Percentiles rank a stretch among this genome's conserved stretches.
Evolutionary conservation across 768 basidiomycete genomes (phyloP).

Genomic region (Boletus eberwhitei): DNA sequence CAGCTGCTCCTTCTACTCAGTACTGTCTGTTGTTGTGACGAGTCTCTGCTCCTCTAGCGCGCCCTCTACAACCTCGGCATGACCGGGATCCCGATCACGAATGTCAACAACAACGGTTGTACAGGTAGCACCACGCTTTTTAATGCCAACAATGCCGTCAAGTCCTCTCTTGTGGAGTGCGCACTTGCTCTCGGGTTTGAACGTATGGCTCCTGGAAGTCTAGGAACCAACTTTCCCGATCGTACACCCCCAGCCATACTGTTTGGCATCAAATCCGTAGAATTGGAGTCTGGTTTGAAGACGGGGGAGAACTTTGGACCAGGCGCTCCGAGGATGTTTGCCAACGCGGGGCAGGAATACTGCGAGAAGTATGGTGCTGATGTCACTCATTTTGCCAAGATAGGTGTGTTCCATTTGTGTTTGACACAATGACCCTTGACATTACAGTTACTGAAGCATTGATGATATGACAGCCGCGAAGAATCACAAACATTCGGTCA

Average conservation of each 20-base stretch:
- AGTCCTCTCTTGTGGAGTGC: conserved; percentile 67
- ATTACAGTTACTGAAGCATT: neutral
- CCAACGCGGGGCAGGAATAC: conserved; percentile 72
- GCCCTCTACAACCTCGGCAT: conserved; percentile 81
- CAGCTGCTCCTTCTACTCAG: conserved; percentile 6
- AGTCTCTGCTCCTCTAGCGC: conserved; percentile 39
- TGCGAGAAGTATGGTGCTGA: conserved; percentile 71
- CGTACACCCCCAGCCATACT: conserved; percentile 45
- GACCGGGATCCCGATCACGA: conserved; percentile 79
- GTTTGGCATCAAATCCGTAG: conserved; percentile 40
- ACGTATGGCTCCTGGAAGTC: conserved; percentile 74
- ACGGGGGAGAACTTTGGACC: conserved; percentile 66
- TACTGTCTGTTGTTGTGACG: neutral
- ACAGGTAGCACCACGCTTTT: conserved; percentile 78
- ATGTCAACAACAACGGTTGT: conserved; percentile 87
- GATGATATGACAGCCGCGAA: conserved; percentile 57
- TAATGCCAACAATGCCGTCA: conserved; percentile 68
- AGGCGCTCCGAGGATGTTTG: conserved; percentile 68
- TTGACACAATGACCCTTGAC: neutral
- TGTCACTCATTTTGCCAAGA: conserved; percentile 68
- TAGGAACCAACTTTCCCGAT: conserved; percentile 63
- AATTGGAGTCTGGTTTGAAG: conserved; percentile 44
- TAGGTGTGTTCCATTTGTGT: conserved; percentile 46
- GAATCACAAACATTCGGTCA: conserved; percentile 77
- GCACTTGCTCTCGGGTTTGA: conserved; percentile 84